Evolutionary conservation across 1,284 basidiomycete species (phyloP).

Genomic region (Melanopsichium pennsylvanicum): DNA sequence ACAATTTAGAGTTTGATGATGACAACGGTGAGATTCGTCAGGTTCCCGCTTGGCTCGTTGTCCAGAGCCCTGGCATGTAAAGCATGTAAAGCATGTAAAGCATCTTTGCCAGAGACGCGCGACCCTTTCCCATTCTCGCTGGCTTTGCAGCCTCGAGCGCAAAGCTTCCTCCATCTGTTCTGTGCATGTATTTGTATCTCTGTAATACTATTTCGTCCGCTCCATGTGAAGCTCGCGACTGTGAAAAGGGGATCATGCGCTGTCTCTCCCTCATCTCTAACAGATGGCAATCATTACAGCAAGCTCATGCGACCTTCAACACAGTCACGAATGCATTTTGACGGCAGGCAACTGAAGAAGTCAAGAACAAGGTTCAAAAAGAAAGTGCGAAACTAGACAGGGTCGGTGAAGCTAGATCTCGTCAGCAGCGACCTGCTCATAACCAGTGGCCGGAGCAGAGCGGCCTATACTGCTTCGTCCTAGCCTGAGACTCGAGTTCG

Average conservation of each 20-base stretch:
- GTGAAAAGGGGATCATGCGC: too few species aligned
- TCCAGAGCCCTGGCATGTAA: constrained; percentile 51
- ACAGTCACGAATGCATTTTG: constrained; percentile 6
- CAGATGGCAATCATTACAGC: too few species aligned
- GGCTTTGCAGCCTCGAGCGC: too few species aligned
- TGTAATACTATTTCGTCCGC: constrained; percentile 14
- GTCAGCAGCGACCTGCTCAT: constrained; percentile 37
- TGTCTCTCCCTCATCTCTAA: too few species aligned
- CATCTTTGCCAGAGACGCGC: too few species aligned
- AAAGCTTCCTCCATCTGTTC: neutral
- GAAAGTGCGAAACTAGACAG: neutral
- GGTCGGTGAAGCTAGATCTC: constrained; percentile 1
- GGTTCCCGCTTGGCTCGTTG: constrained; percentile 62
- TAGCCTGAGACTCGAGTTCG: constrained; percentile 12
- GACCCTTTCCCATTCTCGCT: too few species aligned
- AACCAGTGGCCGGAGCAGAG: constrained; percentile 10
- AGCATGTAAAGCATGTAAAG: too few species aligned
- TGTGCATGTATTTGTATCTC: constrained; percentile 22
- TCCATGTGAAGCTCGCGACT: too few species aligned
- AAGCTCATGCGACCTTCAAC: too few species aligned
- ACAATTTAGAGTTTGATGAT: constrained; percentile 63
- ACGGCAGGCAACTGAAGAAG: too few species aligned
- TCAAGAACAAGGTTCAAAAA: neutral
- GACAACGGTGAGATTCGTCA: constrained; percentile 59
- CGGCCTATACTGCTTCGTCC: neutral